A percentile compares a stretch with the other conserved stretches of the same genome.
These are phyloP conservation scores for Starmerella sp. DNA, from an alignment of 805 yeast genomes.

Conservation along the genomic window DNA sequence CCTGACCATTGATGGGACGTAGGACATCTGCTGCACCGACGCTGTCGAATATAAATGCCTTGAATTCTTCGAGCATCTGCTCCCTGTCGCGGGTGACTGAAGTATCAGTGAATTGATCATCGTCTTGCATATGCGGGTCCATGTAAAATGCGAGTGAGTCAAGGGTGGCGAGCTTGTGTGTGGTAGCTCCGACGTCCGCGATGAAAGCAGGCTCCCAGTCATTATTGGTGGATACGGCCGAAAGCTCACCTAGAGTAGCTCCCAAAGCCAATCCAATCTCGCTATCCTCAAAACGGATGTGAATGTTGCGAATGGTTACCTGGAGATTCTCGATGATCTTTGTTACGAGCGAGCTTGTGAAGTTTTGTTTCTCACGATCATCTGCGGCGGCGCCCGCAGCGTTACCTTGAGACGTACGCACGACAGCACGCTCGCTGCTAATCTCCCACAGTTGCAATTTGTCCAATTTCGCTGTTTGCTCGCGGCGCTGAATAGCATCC, in stretches of 20 bases:
- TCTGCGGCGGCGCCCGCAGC: slow-evolving; percentile 24
- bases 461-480: slow-evolving; percentile 55
- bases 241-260: slow-evolving; percentile 66
- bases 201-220: slow-evolving; percentile 80
- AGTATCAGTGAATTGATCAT: slow-evolving; percentile 23
- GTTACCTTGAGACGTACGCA: slow-evolving; percentile 29
- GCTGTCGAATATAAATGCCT: slow-evolving; percentile 21
- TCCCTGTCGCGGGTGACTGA: slow-evolving; percentile 36
- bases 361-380: slow-evolving; percentile 49
- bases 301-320: slow-evolving; percentile 81
- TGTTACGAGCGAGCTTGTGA: slow-evolving; percentile 75
- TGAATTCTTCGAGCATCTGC: slow-evolving; percentile 33
- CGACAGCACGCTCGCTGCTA: slow-evolving; percentile 25
- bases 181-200: slow-evolving; percentile 49
- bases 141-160: slow-evolving; percentile 70
- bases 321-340: slow-evolving; percentile 90
- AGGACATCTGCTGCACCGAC: slow-evolving; percentile 37
- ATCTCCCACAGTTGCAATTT: slow-evolving; percentile 55
- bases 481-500: slow-evolving; percentile 46
- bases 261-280: slow-evolving; percentile 63
- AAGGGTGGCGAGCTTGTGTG: slow-evolving; percentile 68
- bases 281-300: slow-evolving; percentile 80
- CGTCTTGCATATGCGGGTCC: slow-evolving; percentile 34
- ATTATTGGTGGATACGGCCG: slow-evolving; percentile 82
- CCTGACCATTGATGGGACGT: slow-evolving; percentile 81